Base-by-base conservation (phyloP, 805 yeast species). In the Sporopachydermia lactativora region DNA sequence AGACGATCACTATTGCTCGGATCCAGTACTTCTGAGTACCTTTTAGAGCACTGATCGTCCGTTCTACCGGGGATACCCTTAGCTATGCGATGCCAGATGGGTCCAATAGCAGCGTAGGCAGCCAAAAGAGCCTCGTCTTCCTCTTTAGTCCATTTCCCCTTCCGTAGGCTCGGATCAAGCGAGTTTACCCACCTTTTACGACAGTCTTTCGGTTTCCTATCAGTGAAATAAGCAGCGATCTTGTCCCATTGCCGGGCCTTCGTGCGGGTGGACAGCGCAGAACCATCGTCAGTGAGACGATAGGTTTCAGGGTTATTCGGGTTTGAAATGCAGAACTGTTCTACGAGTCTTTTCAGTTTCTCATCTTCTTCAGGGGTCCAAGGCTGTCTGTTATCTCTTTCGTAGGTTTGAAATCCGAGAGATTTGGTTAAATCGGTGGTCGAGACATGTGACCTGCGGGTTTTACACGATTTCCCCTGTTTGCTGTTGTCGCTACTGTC, bases 11-110 rank as follows among this genome's bases (percentile, higher is more conserved):
- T 75, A 5, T 86, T 81, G 18, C 64, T 67, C 4, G 96, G 96
- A 50, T 84, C 92, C 43, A 88, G 58, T 2, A 85, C 95, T 52
- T 88, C 96, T 13, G 78, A 75, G 55, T 83, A 88, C 50, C 96
- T 64, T 53, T 88, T 88, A 2, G 95, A 83, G 63, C 97, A 88
- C 61, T 88, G 96, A 57, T 86, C 96, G 52, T 86, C 95, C 0
- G 94, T 88, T 53, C 96, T 67, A 3, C 95, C 94, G 3, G 74
- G 72, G 8, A 88, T 81, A 41, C 72, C 77, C 39, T 67, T 60
- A 0, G 95, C 76, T 6, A 88, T 86, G 50, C 78, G 78, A 46
- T 81, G 82, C 96, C 96, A 88, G 19, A 77, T 71, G 0, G 94
- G 70, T 0, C 96, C 96, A 54, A 72, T 69, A 47, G 66, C 69